A percentile compares a stretch with the other conserved stretches of the same genome.
phyloP scores from a whole-genome alignment of 2,329 filamentous ascomycete genomes.

The Alternaria arborescens region DNA sequence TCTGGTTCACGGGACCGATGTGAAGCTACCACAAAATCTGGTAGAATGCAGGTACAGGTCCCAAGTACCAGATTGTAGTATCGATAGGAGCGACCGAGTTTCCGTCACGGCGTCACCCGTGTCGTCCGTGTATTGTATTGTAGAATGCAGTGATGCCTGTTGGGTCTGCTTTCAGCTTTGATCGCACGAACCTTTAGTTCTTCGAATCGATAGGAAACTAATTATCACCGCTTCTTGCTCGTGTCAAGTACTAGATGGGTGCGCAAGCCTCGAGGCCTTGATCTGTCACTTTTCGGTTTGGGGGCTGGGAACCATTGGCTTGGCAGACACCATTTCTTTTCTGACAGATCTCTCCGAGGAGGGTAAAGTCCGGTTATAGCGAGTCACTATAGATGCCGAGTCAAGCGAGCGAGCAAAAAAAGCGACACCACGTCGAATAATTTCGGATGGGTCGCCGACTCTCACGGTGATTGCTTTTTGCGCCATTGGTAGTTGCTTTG shows the following conservation, averaged over 20 bases:
- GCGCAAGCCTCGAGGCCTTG: neutral
- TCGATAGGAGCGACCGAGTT: neutral
- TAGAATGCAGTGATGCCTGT: neutral
- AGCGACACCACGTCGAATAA: neutral
- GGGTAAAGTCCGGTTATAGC: neutral
- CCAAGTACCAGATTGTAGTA: neutral
- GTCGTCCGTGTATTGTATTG: neutral
- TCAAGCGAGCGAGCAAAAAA: neutral
- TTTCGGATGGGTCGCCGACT: neutral
- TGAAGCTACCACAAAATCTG: neutral
- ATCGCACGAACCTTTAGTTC: neutral
- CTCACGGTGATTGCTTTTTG: neutral
- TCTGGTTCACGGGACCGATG: neutral
- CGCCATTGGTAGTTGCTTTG: neutral
- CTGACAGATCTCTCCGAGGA: neutral
- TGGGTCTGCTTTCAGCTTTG: neutral
- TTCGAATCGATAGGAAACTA: neutral
- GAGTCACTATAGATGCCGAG: neutral
- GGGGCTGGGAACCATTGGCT: constrained; percentile 14
- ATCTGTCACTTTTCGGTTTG: neutral
- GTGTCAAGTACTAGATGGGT: neutral
- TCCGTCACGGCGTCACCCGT: neutral
- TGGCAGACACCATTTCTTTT: constrained; percentile 4
- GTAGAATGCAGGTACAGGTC: neutral
- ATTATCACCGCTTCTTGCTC: neutral